These are phyloP conservation scores for Fusarium sp. DNA, from an alignment of 2,329 filamentous ascomycete species.

Conservation along the genomic window DNA sequence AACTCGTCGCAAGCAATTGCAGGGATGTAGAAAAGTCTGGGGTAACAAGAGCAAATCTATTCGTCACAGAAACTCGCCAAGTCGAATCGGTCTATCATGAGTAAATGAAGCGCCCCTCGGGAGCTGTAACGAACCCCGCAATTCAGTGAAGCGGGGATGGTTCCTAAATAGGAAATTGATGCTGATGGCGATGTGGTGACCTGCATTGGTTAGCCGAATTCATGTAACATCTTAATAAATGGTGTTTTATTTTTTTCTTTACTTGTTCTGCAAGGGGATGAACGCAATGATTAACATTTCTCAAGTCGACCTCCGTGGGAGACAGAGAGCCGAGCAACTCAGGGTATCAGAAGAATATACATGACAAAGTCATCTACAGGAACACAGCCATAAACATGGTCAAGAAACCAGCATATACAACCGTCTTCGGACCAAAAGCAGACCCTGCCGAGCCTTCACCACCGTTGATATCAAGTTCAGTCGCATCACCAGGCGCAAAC, in stretches of 20 bases:
- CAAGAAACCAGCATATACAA: slow-evolving; percentile 8
- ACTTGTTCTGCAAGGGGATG: background rate
- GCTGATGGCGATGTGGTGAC: slow-evolving; percentile 41
- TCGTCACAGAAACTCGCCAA: slow-evolving; percentile 22
- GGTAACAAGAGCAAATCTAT: slow-evolving; percentile 14
- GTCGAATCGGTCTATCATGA: background rate
- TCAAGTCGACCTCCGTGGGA: background rate
- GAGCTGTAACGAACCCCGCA: slow-evolving; percentile 30
- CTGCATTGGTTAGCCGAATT: slow-evolving; percentile 43
- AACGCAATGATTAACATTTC: background rate
- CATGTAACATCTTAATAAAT: background rate
- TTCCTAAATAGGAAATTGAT: slow-evolving; percentile 19
- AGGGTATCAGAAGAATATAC: background rate
- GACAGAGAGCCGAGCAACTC: background rate
- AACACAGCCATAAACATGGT: slow-evolving; percentile 8
- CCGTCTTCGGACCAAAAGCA: background rate
- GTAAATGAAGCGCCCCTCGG: slow-evolving; percentile 17
- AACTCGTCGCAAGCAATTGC: background rate
- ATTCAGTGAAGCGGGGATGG: slow-evolving; percentile 21
- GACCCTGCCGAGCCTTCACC: slow-evolving; percentile 18
- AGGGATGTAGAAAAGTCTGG: slow-evolving; percentile 21
- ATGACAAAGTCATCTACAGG: background rate
- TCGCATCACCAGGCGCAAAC: slow-evolving; percentile 64
- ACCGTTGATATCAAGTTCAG: slow-evolving; percentile 51
- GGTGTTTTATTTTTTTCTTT: slow-evolving; percentile 1